Conservation (phyloP, 1,284 basidiomycete genomes). For the Ustilago esculenta region DNA sequence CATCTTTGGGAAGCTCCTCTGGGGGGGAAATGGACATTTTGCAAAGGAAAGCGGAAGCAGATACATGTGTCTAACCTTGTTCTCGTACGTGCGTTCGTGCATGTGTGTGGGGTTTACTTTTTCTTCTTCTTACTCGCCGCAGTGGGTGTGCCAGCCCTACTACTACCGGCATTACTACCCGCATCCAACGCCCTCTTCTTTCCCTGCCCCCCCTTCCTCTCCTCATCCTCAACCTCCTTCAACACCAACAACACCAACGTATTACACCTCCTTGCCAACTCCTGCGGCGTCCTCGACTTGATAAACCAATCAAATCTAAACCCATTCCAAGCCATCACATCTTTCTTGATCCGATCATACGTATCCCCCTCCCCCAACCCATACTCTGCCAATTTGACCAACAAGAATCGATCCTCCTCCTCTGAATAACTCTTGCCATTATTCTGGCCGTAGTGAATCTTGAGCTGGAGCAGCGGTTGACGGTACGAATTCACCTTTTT, state of each 20-base stretch:
- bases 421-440: slow-evolving; percentile 91
- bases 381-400: slow-evolving; percentile 90
- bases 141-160: slow-evolving; percentile 22
- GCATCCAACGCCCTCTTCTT: slow-evolving; percentile 27
- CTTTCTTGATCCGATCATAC: slow-evolving; percentile 94
- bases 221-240: slow-evolving; percentile 75
- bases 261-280: slow-evolving; percentile 87
- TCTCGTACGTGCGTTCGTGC: no score
- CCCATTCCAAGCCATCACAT: slow-evolving; percentile 93
- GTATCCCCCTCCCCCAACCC: slow-evolving; percentile 91
- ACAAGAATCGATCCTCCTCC: slow-evolving; percentile 94
- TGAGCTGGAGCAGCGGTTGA: slow-evolving; percentile 58
- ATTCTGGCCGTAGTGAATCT: slow-evolving; percentile 68
- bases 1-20: no score
- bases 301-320: slow-evolving; percentile 97
- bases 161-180: slow-evolving; percentile 30
- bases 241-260: slow-evolving; percentile 90
- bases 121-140: slow-evolving; percentile 30
- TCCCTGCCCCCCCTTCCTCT: slow-evolving; percentile 6
- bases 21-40: no score
- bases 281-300: slow-evolving; percentile 90
- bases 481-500: slow-evolving; percentile 49
- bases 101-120: slow-evolving; percentile 9
- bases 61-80: no score
- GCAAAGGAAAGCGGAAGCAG: no score